A percentile compares a stretch with the other conserved stretches of the same genome.
phyloP scores from a whole-genome alignment of 2,329 filamentous ascomycete species.

The Thermochaetoides dissita region DNA sequence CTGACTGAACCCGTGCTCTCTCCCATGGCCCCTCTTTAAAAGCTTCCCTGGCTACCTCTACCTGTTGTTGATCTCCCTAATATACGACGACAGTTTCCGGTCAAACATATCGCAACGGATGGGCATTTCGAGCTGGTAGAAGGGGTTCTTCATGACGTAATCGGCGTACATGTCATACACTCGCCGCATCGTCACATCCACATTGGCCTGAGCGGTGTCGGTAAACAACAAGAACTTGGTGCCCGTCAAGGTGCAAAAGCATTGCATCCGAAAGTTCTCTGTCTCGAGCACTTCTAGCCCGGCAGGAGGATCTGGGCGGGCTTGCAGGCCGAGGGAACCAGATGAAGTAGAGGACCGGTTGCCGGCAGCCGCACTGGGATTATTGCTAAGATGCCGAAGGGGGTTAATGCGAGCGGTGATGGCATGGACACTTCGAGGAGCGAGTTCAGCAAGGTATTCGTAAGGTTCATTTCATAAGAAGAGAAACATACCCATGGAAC shows the following conservation, averaged over 20 bases:
- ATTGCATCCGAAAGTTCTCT: slow-evolving; percentile 87
- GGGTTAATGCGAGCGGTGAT: slow-evolving; percentile 52
- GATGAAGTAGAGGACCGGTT: slow-evolving; percentile 23
- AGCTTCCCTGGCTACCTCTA: slow-evolving; percentile 12
- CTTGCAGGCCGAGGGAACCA: slow-evolving; percentile 20
- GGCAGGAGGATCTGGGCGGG: slow-evolving; percentile 49
- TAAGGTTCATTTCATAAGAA: too few species aligned
- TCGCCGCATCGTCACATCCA: slow-evolving; percentile 67
- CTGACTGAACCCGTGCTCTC: too few species aligned
- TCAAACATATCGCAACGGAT: slow-evolving; percentile 93
- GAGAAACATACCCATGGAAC: slow-evolving; percentile 65
- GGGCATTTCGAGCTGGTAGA: slow-evolving; percentile 96
- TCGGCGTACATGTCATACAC: slow-evolving; percentile 94
- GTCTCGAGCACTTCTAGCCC: slow-evolving; percentile 89
- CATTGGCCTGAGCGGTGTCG: slow-evolving; percentile 72
- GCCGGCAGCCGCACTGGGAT: slow-evolving; percentile 9
- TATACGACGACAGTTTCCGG: slow-evolving; percentile 65
- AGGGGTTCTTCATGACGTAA: slow-evolving; percentile 99
- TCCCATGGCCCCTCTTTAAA: too few species aligned
- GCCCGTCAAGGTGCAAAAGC: slow-evolving; percentile 87
- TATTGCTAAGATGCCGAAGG: slow-evolving; percentile 23
- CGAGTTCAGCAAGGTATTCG: too few species aligned
- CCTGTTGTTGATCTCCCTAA: slow-evolving; percentile 56
- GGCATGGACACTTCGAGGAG: slow-evolving; percentile 51
- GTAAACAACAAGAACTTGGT: slow-evolving; percentile 95